These are phyloP conservation scores for Candida sonorensis DNA, from an alignment of 805 yeast species.

Conservation along the genomic window DNA sequence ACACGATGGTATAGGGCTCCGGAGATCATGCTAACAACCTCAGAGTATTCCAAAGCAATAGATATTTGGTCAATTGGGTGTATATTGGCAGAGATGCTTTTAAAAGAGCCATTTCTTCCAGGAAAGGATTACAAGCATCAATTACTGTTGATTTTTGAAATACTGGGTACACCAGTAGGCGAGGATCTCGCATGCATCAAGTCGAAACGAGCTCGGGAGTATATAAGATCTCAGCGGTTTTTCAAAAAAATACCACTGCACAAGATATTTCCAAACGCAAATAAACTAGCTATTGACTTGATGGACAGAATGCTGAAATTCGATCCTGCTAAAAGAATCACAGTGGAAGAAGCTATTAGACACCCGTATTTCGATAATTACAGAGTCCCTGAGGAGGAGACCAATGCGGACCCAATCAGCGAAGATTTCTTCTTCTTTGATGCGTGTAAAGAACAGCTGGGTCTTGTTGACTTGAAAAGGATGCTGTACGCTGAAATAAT, in stretches of 20 bases:
- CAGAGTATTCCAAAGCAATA: constrained; percentile 68
- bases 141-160: constrained; percentile 55
- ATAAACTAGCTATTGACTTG: constrained; percentile 50
- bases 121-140: constrained; percentile 72
- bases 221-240: constrained; percentile 61
- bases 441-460: constrained; percentile 42
- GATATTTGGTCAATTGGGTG: constrained; percentile 83
- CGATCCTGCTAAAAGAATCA: constrained; percentile 74
- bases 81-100: constrained; percentile 62
- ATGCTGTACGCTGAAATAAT: constrained; percentile 48
- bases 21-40: constrained; percentile 69
- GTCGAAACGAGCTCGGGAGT: constrained; percentile 70
- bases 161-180: constrained; percentile 65
- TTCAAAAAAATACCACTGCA: constrained; percentile 49
- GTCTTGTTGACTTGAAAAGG: constrained; percentile 42
- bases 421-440: constrained; percentile 53
- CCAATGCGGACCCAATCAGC: constrained; percentile 45
- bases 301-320: constrained; percentile 70
- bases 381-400: constrained; percentile 71
- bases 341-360: constrained; percentile 72
- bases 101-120: constrained; percentile 61
- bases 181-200: constrained; percentile 72
- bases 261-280: constrained; percentile 41
- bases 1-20: constrained; percentile 86
- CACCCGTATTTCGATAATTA: constrained; percentile 72